Percentiles rank a stretch among this genome's conserved stretches.
phyloP scores from a whole-genome alignment of 2,329 filamentous ascomycete species.

The Polychaeton citri region DNA sequence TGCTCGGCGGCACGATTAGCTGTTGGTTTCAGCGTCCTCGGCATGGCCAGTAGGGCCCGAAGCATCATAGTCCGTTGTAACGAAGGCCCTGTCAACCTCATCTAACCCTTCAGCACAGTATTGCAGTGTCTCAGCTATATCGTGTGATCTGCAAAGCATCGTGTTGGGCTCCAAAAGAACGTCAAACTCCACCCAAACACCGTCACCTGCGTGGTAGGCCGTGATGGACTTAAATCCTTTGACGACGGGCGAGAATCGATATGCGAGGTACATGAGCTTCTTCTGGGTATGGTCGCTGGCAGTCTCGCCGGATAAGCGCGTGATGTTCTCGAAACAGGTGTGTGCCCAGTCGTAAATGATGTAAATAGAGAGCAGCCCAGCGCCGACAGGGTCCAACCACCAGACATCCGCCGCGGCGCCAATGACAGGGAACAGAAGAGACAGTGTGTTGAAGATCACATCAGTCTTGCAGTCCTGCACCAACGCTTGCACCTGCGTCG shows the following conservation, averaged over 20 bases:
- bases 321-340: slow-evolving; percentile 47
- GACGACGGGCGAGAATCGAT: slow-evolving; percentile 24
- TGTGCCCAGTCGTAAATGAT: slow-evolving; percentile 58
- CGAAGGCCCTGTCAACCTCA: slow-evolving; percentile 41
- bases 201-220: slow-evolving; percentile 50
- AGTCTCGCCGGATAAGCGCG: slow-evolving; percentile 44
- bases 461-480: slow-evolving; percentile 52
- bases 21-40: slow-evolving; percentile 10
- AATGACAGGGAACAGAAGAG: slow-evolving; percentile 48
- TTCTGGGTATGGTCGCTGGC: slow-evolving; percentile 39
- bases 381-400: slow-evolving; percentile 55
- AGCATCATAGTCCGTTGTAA: slow-evolving; percentile 35
- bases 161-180: slow-evolving; percentile 43
- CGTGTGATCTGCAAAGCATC: slow-evolving; percentile 40
- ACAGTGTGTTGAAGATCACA: slow-evolving; percentile 51
- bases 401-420: slow-evolving; percentile 46
- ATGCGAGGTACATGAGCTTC: slow-evolving; percentile 48
- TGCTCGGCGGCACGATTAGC: no score
- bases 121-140: slow-evolving; percentile 50
- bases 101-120: slow-evolving; percentile 44
- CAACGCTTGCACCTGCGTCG: slow-evolving; percentile 50
- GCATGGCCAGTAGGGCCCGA: slow-evolving; percentile 30
- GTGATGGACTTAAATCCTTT: slow-evolving; percentile 25
- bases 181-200: slow-evolving; percentile 50
- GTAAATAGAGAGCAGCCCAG: slow-evolving; percentile 48